Base-by-base conservation (phyloP, 2,329 filamentous ascomycete genomes). In the Colletotrichum liaoningense region DNA sequence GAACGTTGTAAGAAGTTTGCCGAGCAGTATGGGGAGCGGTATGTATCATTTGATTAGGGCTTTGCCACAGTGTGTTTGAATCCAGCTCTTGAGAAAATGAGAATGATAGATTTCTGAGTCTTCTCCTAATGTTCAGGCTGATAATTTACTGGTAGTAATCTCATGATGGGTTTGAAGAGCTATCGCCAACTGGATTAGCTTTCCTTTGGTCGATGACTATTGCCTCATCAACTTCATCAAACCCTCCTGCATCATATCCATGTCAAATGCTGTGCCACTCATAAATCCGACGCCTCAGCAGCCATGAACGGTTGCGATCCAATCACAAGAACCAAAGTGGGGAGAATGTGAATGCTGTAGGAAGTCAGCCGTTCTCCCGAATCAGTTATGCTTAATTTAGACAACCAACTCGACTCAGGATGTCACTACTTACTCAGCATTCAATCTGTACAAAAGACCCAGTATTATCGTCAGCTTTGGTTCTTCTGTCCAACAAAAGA, bases 1-100 rank as follows among this genome's bases (percentile, higher is more conserved):
- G 84, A 87, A 78, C 91, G 88, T 85, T 89, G 92, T 16, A 89
- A 90, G 78, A 86, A 91, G 85, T 79, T 96, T 81, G 86, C 94
- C 79, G 88, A 86, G 81, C 81, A 90, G 81, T 90, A 92, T 79
- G 83, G 83, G 5, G 79, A 87, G 12, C 78, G 81, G 78, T 82
- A 79, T 69, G 80, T 80, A 11, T 68, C 70, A 4, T 76, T 76
- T 56, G 71, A 75, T 19, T 76, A 73, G 58, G 16, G 49, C n/a
- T 33, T 7, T 16, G 46, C 33, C 19, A n/a, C 42, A 49, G 7
- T 8, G 7, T 9, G 8, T 22, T 49, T 19, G 0, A 42, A 19
- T 0, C 19, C 2, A 19, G 42, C 42, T 49, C 19, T 49, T 49
- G 3, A 49, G 42, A 2, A 11, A 49, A 22, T 2, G 19, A 49